Conservation (phyloP, 2,329 filamentous ascomycete species). For the Fusarium domesticum region DNA sequence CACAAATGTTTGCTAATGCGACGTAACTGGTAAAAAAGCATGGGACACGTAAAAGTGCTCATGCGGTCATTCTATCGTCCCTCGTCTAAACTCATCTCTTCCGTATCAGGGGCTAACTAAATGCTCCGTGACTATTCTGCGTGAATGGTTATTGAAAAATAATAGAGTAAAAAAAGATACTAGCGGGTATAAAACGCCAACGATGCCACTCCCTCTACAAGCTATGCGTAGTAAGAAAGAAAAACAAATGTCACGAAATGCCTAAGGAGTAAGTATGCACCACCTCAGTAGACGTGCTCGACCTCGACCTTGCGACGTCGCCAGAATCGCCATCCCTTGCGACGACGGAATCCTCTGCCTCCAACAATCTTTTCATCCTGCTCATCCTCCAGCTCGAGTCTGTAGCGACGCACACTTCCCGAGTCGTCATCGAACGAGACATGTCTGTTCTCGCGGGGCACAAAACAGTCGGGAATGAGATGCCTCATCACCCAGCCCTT, state of each 20-base stretch:
- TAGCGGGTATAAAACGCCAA: conserved; percentile 39
- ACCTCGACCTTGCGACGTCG: conserved; percentile 25
- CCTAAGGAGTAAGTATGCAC: no score
- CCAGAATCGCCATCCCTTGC: conserved; percentile 32
- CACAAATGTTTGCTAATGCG: neutral
- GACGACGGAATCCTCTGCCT: conserved; percentile 15
- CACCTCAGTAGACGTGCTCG: conserved; percentile 16
- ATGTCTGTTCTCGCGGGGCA: conserved; percentile 48
- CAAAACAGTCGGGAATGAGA: conserved; percentile 59
- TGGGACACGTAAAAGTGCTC: neutral
- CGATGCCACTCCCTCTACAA: conserved; percentile 31
- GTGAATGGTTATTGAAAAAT: conserved; percentile 13
- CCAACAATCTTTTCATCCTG: conserved; percentile 25
- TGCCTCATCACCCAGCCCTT: conserved; percentile 58
- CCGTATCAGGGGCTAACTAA: conserved; percentile 7
- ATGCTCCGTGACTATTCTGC: conserved; percentile 8
- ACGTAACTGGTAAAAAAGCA: neutral
- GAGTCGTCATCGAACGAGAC: conserved; percentile 60
- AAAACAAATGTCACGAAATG: conserved; percentile 4
- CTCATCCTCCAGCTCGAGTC: conserved; percentile 54
- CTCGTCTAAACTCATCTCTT: conserved; percentile 12
- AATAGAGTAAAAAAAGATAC: conserved; percentile 16
- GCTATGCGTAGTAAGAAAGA: no score
- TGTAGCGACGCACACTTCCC: conserved; percentile 61
- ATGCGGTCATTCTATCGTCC: neutral